These are phyloP conservation scores for Maudiozyma humilis DNA, from an alignment of 1,139 yeast genomes.

Conservation along the genomic window DNA sequence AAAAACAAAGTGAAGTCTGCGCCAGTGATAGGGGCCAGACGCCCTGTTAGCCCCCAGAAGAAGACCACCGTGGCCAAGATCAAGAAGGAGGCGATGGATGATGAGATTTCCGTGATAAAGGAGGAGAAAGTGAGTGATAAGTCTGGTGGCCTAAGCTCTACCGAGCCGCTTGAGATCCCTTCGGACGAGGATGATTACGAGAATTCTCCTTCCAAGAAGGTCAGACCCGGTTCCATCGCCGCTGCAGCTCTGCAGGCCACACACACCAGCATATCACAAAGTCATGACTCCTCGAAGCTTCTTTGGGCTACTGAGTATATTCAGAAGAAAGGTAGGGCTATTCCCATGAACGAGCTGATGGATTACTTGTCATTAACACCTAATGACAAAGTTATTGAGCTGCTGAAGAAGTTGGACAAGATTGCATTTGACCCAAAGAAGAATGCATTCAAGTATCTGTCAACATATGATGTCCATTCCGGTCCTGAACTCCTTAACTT, in stretches of 20 bases:
- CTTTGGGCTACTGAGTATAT: slow-evolving; percentile 85
- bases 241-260: slow-evolving; percentile 29
- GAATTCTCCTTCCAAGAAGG: slow-evolving; percentile 24
- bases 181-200: slow-evolving; percentile 19
- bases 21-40: slow-evolving; percentile 35
- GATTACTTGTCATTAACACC: slow-evolving; percentile 34
- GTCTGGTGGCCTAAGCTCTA: slow-evolving; percentile 2
- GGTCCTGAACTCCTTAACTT: slow-evolving; percentile 69
- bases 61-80: slow-evolving; percentile 7
- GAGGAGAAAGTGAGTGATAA: slow-evolving; percentile 5
- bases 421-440: slow-evolving; percentile 52
- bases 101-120: slow-evolving; percentile 7
- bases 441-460: slow-evolving; percentile 73
- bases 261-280: slow-evolving; percentile 37
- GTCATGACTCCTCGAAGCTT: slow-evolving; percentile 69
- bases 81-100: slow-evolving; percentile 9
- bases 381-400: slow-evolving; percentile 48
- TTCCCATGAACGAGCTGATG: slow-evolving; percentile 40
- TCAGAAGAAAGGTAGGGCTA: slow-evolving; percentile 58
- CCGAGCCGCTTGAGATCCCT: slow-evolving; percentile 9
- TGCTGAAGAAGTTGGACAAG: slow-evolving; percentile 68
- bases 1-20: slow-evolving; percentile 49
- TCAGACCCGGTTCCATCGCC: slow-evolving; percentile 32
- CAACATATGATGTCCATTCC: slow-evolving; percentile 78
- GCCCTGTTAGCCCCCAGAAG: slow-evolving; percentile 7